Percentiles rank a stretch among this genome's conserved stretches.
These are phyloP conservation scores for Polytolypa hystricis DNA, from an alignment of 2,329 filamentous ascomycete genomes.

Conservation along the genomic window DNA sequence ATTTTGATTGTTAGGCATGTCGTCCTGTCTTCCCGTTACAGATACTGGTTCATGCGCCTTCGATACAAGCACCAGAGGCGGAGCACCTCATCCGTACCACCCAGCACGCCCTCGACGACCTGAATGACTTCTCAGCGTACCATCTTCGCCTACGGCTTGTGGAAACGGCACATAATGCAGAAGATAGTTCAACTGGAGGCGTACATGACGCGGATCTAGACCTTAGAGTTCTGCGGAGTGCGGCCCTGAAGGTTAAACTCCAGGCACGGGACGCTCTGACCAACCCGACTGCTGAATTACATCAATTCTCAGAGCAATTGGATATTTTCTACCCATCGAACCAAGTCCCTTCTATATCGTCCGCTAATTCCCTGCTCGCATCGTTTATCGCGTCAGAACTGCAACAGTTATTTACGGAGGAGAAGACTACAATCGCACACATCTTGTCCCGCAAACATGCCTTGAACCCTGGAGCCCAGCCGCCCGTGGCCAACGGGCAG, in stretches of 20 bases:
- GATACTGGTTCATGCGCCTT: slow-evolving; percentile 62
- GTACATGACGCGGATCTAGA: slow-evolving; percentile 6
- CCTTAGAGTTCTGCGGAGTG: slow-evolving; percentile 14
- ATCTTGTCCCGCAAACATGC: slow-evolving; percentile 49
- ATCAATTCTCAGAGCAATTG: slow-evolving; percentile 58
- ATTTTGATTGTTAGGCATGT: slow-evolving; percentile 55
- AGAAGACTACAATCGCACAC: slow-evolving; percentile 74
- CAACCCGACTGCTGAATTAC: slow-evolving; percentile 50
- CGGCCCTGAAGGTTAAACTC: slow-evolving; percentile 61
- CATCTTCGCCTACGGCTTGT: slow-evolving; percentile 62
- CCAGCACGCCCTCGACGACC: slow-evolving; percentile 74
- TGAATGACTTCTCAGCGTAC: slow-evolving; percentile 76
- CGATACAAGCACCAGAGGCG: slow-evolving; percentile 55
- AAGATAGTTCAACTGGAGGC: slow-evolving; percentile 2
- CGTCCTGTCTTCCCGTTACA: slow-evolving; percentile 77
- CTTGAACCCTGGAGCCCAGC: slow-evolving; percentile 17
- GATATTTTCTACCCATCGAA: slow-evolving; percentile 67
- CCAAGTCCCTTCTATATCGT: slow-evolving; percentile 54
- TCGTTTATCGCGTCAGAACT: slow-evolving; percentile 70
- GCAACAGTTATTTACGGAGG: slow-evolving; percentile 69
- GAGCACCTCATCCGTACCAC: slow-evolving; percentile 66
- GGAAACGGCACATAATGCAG: slow-evolving; percentile 21
- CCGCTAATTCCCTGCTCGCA: slow-evolving; percentile 62
- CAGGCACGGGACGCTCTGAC: slow-evolving; percentile 40
- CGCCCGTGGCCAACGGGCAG: slow-evolving; percentile 32